phyloP scores from a whole-genome alignment of 768 basidiomycete species.

The Sistotremastrum niveocremeum region DNA sequence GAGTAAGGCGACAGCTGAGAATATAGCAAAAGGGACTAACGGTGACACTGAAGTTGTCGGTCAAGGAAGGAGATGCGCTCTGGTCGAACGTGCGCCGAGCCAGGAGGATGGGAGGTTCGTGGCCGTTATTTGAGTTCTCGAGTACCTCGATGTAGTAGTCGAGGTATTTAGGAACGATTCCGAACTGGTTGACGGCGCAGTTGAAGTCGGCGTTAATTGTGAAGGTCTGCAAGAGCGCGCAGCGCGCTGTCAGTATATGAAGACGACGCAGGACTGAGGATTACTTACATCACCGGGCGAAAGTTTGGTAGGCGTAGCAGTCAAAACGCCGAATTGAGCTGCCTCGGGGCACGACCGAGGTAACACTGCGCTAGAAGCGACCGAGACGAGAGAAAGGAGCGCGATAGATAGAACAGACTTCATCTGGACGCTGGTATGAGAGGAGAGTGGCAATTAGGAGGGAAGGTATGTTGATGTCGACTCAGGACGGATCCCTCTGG shows the following conservation, averaged over 20 bases:
- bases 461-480: too few relatives aligned
- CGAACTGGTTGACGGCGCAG: slow-evolving; percentile 13
- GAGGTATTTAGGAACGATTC: slow-evolving; percentile 12
- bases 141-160: slow-evolving; percentile 23
- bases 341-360: background rate
- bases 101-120: slow-evolving; percentile 18
- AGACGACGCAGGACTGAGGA: too few relatives aligned
- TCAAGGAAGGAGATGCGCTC: too few relatives aligned
- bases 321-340: background rate
- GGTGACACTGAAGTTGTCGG: too few relatives aligned
- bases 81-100: slow-evolving; percentile 8
- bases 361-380: background rate
- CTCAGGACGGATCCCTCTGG: too few relatives aligned
- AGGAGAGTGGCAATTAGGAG: too few relatives aligned
- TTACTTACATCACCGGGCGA: background rate
- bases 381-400: background rate
- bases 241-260: too few relatives aligned
- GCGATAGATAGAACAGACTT: background rate
- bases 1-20: too few relatives aligned
- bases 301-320: background rate
- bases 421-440: background rate
- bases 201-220: slow-evolving; percentile 12
- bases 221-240: too few relatives aligned
- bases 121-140: slow-evolving; percentile 14
- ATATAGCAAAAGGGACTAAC: too few relatives aligned